Conservation (phyloP, 2,329 filamentous ascomycete species). For the Didymella segeticola region DNA sequence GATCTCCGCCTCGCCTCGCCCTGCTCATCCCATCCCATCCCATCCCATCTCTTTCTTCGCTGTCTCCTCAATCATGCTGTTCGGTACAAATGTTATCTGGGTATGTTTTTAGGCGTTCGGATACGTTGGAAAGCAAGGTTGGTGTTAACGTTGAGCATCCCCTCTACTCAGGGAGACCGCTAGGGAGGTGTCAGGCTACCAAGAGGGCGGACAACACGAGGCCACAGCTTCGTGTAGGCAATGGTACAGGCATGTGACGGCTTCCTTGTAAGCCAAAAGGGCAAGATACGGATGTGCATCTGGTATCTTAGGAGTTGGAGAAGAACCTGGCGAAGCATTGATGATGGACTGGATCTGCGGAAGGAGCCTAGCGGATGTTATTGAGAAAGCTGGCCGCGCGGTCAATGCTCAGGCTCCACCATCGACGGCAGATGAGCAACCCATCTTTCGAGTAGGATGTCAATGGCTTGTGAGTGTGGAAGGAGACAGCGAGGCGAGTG, state of each 20-base stretch:
- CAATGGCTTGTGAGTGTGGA: not conserved
- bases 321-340: not conserved
- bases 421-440: not conserved
- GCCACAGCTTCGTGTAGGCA: not conserved
- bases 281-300: not conserved
- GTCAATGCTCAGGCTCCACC: not conserved
- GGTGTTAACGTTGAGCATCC: not conserved
- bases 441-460: not conserved
- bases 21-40: not conserved
- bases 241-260: not conserved
- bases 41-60: too few relatives aligned
- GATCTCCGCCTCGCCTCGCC: too few relatives aligned
- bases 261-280: too few relatives aligned
- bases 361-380: not conserved
- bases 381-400: not conserved
- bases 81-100: not conserved
- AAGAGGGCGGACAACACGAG: not conserved
- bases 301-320: not conserved
- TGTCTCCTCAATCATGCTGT: too few relatives aligned
- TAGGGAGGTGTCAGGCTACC: not conserved
- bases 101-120: not conserved
- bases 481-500: not conserved
- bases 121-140: not conserved
- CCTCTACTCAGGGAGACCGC: not conserved
- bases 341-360: not conserved